Evolutionary conservation across 106 monocot genomes (phyloP).

Genomic region (Triglochin maritima): DNA sequence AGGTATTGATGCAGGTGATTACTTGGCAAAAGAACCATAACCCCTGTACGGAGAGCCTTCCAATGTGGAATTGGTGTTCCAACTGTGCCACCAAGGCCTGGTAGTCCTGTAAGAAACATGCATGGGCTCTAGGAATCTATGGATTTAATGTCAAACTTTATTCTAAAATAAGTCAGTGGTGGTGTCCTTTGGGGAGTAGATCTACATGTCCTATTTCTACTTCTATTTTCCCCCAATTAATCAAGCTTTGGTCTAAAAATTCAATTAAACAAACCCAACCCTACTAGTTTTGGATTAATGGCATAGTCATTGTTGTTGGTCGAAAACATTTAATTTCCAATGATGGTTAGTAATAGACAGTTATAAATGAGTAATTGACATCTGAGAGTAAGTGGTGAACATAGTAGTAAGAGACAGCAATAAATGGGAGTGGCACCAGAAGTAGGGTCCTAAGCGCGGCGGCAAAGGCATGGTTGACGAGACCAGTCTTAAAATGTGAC

Average conservation of each 20-base stretch:
- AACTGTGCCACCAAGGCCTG: constrained; percentile 97
- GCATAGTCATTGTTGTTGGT: too few relatives aligned
- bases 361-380: background rate
- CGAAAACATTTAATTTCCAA: background rate
- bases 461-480: constrained; percentile 93
- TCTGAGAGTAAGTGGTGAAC: too few relatives aligned
- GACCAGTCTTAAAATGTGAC: constrained; percentile 75
- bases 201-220: too few relatives aligned
- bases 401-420: background rate
- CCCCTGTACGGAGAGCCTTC: constrained; percentile 85
- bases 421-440: constrained; percentile 32
- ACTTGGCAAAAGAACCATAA: constrained; percentile 99
- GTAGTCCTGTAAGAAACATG: constrained; percentile 53
- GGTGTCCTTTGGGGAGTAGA: too few relatives aligned
- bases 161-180: too few relatives aligned
- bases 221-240: too few relatives aligned
- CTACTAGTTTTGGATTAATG: too few relatives aligned
- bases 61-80: constrained; percentile 95
- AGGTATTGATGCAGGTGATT: background rate
- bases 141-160: background rate
- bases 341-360: background rate
- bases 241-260: too few relatives aligned
- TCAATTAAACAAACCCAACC: too few relatives aligned
- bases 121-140: background rate
- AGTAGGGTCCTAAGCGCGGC: constrained; percentile 81